phyloP scores from a whole-genome alignment of 1,139 yeast species.

The Yamadazyma kanchanaburiensis region DNA sequence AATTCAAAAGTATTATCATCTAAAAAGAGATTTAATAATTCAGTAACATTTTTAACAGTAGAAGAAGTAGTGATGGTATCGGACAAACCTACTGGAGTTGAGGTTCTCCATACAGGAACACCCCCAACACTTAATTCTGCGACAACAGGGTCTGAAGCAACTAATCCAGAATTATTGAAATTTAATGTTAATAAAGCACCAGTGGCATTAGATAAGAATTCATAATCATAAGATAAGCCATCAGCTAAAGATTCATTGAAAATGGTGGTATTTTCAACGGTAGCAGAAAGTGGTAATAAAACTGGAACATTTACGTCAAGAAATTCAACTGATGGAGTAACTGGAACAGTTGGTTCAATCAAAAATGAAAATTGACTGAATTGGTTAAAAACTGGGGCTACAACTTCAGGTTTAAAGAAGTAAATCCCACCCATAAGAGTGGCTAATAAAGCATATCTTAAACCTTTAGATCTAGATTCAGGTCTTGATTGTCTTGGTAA shows the following conservation, averaged over 20 bases:
- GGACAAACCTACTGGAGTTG: conserved; percentile 17
- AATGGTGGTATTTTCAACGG: conserved; percentile 8
- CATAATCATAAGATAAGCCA: conserved; percentile 12
- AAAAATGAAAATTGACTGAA: conserved; percentile 1
- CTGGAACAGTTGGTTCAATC: conserved; percentile 9
- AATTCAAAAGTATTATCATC: conserved; percentile 11
- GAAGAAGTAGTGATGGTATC: conserved; percentile 15
- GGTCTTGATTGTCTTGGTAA: conserved; percentile 5
- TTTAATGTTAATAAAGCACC: conserved; percentile 21
- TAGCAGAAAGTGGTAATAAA: conserved; percentile 11
- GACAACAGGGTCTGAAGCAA: conserved; percentile 12
- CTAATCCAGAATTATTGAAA: conserved; percentile 15
- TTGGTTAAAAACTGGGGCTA: background rate
- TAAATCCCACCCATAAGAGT: background rate
- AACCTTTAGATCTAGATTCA: background rate
- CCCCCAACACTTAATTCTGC: conserved; percentile 18
- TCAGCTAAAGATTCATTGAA: conserved; percentile 15
- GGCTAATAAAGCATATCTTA: background rate
- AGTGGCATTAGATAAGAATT: conserved; percentile 16
- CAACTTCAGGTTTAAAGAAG: background rate
- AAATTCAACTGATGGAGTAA: conserved; percentile 12
- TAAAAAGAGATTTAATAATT: conserved; percentile 16
- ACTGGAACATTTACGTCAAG: conserved; percentile 18
- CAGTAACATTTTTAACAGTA: conserved; percentile 19
- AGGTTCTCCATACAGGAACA: conserved; percentile 23